Evolutionary conservation across 441 rosid species (phyloP).

Genomic region (Adansonia grandidieri): DNA sequence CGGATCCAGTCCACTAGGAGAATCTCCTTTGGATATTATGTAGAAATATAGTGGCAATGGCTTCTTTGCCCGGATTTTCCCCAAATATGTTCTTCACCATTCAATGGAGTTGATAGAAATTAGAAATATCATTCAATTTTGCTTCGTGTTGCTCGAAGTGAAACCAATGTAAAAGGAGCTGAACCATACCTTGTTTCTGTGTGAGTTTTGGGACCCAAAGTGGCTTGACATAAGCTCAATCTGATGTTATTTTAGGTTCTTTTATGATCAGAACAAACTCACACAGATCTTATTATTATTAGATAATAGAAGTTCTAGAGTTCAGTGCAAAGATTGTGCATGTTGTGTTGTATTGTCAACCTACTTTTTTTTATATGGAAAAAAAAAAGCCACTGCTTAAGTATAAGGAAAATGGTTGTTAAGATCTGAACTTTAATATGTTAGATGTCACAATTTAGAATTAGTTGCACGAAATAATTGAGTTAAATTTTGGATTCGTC

Average conservation of each 20-base stretch:
- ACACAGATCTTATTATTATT: constrained; percentile 19
- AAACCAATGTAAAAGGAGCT: constrained; percentile 20
- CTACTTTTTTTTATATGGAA: too few species aligned
- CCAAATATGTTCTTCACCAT: constrained; percentile 16
- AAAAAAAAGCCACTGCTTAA: too few species aligned
- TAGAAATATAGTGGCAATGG: constrained; percentile 22
- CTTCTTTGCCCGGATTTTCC: constrained; percentile 15
- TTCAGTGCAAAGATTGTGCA: background rate
- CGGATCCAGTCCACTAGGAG: constrained; percentile 47
- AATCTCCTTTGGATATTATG: constrained; percentile 14
- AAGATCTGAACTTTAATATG: too few species aligned
- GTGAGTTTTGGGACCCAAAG: constrained; percentile 18
- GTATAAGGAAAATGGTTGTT: too few species aligned
- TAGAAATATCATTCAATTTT: constrained; percentile 16
- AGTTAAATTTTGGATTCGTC: background rate
- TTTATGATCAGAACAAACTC: constrained; percentile 21
- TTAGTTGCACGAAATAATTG: too few species aligned
- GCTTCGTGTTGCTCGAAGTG: constrained; percentile 22
- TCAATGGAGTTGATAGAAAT: constrained; percentile 26
- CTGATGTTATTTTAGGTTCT: constrained; percentile 9
- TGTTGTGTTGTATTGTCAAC: constrained; percentile 14
- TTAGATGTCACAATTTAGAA: too few species aligned
- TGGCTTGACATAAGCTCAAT: background rate
- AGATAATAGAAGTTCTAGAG: background rate
- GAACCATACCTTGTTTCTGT: constrained; percentile 9